A percentile compares a stretch with the other conserved stretches of the same genome.
Evolutionary conservation across 164 flowering plant genomes (phyloP).

Genomic region (Liriodendron chinense): DNA sequence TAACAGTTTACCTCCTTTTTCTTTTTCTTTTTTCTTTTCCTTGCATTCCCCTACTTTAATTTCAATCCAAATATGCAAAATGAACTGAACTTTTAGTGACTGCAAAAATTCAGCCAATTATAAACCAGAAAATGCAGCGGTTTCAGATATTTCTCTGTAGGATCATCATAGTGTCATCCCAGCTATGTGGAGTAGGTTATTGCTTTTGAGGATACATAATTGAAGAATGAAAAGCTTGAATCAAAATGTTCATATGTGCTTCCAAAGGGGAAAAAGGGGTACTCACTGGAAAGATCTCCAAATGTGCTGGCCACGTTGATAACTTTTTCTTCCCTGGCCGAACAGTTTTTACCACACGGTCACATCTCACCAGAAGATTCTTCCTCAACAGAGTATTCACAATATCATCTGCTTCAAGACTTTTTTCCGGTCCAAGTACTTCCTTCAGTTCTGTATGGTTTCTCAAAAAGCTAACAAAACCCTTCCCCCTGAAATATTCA

Average conservation of each 20-base stretch:
- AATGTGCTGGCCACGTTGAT: constrained; percentile 97
- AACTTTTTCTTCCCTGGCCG: constrained; percentile 96
- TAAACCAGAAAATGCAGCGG: no score
- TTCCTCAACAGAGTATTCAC: constrained; percentile 60
- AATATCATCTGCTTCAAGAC: constrained; percentile 74
- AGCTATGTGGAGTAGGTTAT: no score
- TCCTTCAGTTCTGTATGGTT: constrained; percentile 79
- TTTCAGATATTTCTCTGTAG: no score
- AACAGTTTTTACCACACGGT: constrained; percentile 93
- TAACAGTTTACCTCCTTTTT: no score
- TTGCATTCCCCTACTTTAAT: no score
- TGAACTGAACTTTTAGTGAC: no score
- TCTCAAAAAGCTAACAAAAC: constrained; percentile 72
- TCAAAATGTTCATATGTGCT: background rate
- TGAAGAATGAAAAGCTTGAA: background rate
- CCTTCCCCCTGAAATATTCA: constrained; percentile 93
- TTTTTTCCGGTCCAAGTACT: constrained; percentile 62
- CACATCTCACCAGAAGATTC: constrained; percentile 86
- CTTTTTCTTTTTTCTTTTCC: no score
- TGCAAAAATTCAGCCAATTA: no score
- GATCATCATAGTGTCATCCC: no score
- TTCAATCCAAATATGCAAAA: no score
- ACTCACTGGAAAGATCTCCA: constrained; percentile 88
- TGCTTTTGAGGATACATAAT: no score
- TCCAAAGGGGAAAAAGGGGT: background rate